A percentile compares a stretch with the other conserved stretches of the same genome.
Conservation (phyloP, 2,329 filamentous ascomycete genomes). For the Venturia asperata region DNA sequence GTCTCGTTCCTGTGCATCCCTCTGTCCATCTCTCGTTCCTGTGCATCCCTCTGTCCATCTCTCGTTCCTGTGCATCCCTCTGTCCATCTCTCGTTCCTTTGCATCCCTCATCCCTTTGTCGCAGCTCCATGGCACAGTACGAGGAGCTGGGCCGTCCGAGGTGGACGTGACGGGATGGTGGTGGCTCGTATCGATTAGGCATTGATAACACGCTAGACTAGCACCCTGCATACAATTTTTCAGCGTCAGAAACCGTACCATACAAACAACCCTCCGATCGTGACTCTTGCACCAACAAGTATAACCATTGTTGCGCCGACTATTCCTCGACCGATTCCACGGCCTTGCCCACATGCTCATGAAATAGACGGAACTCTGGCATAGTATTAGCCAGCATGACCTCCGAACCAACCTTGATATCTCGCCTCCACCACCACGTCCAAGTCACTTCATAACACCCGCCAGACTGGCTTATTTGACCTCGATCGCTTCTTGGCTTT, state of each 20-base stretch:
- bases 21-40: neutral
- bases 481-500: neutral
- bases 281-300: neutral
- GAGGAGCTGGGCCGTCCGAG: neutral
- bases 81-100: too few relatives aligned
- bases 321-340: neutral
- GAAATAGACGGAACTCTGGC: neutral
- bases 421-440: neutral
- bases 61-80: too few relatives aligned
- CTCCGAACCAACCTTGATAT: neutral
- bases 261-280: neutral
- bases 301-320: neutral
- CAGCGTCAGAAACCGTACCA: neutral
- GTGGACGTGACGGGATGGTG: neutral
- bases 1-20: neutral
- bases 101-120: too few relatives aligned
- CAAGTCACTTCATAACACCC: slow-evolving; percentile 9
- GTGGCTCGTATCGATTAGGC: neutral
- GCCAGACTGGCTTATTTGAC: neutral
- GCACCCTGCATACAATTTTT: slow-evolving; percentile 9
- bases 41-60: neutral
- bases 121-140: too few relatives aligned
- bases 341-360: neutral
- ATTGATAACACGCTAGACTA: neutral
- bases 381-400: neutral